Evolutionary conservation across 371 early-diverging fungal species (phyloP).

Genomic region (Neoconidiobolus thromboides): DNA sequence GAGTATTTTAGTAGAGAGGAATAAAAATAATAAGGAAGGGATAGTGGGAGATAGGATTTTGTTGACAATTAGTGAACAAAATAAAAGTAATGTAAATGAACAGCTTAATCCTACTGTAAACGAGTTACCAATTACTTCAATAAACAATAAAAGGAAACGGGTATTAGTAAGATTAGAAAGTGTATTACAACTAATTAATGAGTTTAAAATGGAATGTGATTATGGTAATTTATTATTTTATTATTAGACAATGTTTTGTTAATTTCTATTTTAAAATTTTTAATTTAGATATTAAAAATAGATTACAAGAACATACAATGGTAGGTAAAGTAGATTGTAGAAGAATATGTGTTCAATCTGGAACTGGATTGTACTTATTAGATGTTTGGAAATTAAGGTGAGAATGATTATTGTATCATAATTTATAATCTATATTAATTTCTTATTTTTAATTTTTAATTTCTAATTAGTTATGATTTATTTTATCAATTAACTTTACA

Average conservation of each 20-base stretch:
- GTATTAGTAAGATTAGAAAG: constrained; percentile 57
- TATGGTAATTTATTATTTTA: constrained; percentile 16
- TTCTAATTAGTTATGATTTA: constrained; percentile 40
- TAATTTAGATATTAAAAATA: constrained; percentile 31
- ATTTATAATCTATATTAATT: neutral
- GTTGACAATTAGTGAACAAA: constrained; percentile 3
- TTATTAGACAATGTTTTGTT: neutral
- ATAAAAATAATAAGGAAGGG: too few species aligned
- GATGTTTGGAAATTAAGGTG: constrained; percentile 53
- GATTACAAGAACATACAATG: constrained; percentile 60
- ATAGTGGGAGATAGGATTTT: too few species aligned
- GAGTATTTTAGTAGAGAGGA: too few species aligned
- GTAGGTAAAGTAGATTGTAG: constrained; percentile 76
- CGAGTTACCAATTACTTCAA: neutral
- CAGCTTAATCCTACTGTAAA: constrained; percentile 4
- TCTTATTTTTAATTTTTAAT: neutral
- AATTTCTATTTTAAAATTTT: neutral
- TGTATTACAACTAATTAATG: constrained; percentile 51
- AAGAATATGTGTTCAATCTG: constrained; percentile 59
- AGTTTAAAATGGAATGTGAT: constrained; percentile 35
- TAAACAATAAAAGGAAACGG: constrained; percentile 11
- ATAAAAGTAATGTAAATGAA: neutral
- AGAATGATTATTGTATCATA: neutral
- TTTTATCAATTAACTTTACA: constrained; percentile 68
- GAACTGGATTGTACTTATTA: constrained; percentile 58